Evolutionary conservation across 2,329 filamentous ascomycete genomes (phyloP), one percentile per base, ranked within the genome.

Genomic region (Teratosphaeria destructans): DNA sequence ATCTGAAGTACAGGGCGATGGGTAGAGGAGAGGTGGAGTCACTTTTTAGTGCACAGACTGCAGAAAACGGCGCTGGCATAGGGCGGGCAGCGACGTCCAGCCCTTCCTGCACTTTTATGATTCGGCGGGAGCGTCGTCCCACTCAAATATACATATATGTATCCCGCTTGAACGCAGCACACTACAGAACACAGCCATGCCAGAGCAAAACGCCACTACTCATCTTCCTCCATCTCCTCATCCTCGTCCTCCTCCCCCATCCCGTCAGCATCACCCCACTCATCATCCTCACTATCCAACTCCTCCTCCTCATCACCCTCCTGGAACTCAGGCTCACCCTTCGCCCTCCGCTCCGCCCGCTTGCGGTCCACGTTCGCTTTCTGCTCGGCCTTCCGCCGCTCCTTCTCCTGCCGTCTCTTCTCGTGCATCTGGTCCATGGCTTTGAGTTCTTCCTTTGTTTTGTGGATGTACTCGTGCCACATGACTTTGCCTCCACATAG

Each of bases 391-490:
- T 85, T 87, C 64, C 94, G 81, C 59, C 84, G 84, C 60, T 92
- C 92, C 78, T 95, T 96, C 72, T 94, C 89, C 68, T 85, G 84
- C 60, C 83, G 82, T 68, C 84, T 82, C 75, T 87, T 77, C 66
- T 91, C 87, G 89, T 94, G 97, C 66, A 84, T 82, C 77, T 86
- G 84, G 66, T 97, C 92, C 67, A 96, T 76, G 64, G 88, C 84
- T 70, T 86, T 83, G 59, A 90, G 77, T 73, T 99, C 92, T 19
- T 84, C 82, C 66, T 85, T 85, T 6, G 84, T 85, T 81, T 99
- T 99, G 71, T 87, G 84, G 57, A 97, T 85, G 71, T 90, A 95
- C 72, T 96, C 91, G 74, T 99, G 94, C 94, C 94, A 99, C 88
- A 99, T 89, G 59, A 96, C 83, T 72, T 90, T 94, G 56, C 94